Conservation (phyloP, 2,329 filamentous ascomycete genomes). For the Phoma sp. region DNA sequence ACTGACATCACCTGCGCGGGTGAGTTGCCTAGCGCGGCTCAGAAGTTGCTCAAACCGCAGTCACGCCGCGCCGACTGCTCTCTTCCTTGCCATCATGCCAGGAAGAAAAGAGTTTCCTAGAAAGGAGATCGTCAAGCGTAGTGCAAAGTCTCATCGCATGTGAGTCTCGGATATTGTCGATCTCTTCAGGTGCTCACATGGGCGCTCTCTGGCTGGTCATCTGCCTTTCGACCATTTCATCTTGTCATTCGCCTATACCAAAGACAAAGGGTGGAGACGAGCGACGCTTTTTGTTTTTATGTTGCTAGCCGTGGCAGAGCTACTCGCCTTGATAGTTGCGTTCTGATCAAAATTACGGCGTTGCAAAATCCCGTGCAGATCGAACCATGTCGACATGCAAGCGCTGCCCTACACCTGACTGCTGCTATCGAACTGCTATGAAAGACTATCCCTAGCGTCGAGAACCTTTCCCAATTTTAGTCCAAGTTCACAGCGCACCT, state of each 20-base stretch:
- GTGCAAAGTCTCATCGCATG: background rate
- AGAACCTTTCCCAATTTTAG: slow-evolving; percentile 23
- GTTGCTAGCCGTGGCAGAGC: slow-evolving; percentile 18
- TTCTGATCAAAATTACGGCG: slow-evolving; percentile 2
- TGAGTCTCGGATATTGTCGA: background rate
- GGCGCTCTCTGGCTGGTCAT: background rate
- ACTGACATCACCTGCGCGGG: background rate
- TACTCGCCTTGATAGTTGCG: too few species aligned
- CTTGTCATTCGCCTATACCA: slow-evolving; percentile 19
- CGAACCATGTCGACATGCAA: background rate
- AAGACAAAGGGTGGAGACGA: slow-evolving; percentile 23
- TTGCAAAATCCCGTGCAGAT: background rate
- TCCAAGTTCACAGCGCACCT: slow-evolving; percentile 27
- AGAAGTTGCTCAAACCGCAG: background rate
- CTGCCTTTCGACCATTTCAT: slow-evolving; percentile 12
- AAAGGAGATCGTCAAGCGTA: background rate
- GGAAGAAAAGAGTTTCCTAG: background rate
- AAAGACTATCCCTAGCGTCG: slow-evolving; percentile 21
- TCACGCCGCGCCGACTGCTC: too few species aligned
- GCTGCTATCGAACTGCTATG: slow-evolving; percentile 26
- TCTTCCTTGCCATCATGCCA: background rate
- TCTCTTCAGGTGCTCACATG: background rate
- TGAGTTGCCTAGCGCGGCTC: background rate
- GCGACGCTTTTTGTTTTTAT: slow-evolving; percentile 24
- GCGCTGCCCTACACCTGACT: slow-evolving; percentile 12